Conservation (phyloP, 768 basidiomycete genomes). For the Auriscalpium orientale region DNA sequence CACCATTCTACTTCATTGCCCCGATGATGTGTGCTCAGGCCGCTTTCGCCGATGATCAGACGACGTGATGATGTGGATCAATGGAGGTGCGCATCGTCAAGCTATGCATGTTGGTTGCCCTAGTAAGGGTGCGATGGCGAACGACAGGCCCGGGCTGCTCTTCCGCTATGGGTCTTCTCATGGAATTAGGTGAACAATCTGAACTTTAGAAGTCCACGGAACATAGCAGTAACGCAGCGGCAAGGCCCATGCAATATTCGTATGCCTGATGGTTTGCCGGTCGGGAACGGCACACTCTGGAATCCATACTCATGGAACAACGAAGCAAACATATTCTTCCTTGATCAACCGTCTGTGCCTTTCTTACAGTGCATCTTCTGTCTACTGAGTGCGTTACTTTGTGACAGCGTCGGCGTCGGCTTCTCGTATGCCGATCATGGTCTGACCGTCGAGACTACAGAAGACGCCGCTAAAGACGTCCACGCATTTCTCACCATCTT, state of each 20-base stretch:
- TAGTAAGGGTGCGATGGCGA: not conserved
- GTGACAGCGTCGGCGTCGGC: conserved; percentile 55
- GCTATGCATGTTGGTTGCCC: no score
- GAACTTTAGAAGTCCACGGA: not conserved
- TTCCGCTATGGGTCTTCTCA: conserved; percentile 48
- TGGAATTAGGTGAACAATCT: conserved; percentile 39
- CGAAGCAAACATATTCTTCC: conserved; percentile 63
- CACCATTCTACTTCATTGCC: not conserved
- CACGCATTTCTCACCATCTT: conserved; percentile 72
- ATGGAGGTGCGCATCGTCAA: conserved; percentile 12
- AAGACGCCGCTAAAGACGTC: conserved; percentile 72
- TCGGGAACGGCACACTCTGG: conserved; percentile 50
- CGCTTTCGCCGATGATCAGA: conserved; percentile 24
- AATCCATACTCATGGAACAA: conserved; percentile 62
- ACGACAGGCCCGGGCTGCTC: conserved; percentile 49
- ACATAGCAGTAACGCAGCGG: no score
- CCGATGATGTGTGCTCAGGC: not conserved
- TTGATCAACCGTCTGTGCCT: conserved; percentile 41
- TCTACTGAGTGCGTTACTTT: not conserved
- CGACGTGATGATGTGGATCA: conserved; percentile 65
- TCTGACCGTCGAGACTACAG: conserved; percentile 64
- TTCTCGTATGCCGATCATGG: conserved; percentile 67
- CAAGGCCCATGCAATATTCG: conserved; percentile 56
- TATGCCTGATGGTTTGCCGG: conserved; percentile 37
- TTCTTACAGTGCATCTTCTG: not conserved